A percentile compares a stretch with the other conserved stretches of the same genome.
Conservation (phyloP, 495 filamentous ascomycete genomes). For the Articulospora tetracladia region DNA sequence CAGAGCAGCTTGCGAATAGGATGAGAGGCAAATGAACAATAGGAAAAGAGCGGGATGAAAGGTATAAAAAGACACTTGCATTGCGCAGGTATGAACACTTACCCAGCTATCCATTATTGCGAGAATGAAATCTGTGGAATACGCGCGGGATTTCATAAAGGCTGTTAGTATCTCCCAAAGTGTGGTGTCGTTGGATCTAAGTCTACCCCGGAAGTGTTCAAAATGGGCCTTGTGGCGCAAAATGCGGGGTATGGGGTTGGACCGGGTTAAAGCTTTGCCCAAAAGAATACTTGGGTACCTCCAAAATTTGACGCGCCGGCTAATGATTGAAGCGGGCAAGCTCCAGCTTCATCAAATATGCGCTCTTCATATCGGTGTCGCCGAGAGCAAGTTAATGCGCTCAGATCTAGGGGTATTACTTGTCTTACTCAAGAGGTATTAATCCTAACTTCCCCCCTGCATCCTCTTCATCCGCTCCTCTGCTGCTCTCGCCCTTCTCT, state of each 20-base stretch:
- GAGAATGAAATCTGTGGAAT: no score
- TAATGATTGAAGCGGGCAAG: neutral
- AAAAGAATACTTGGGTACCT: neutral
- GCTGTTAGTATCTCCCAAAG: no score
- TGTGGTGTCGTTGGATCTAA: no score
- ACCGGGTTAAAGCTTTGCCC: neutral
- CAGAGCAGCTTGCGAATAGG: neutral
- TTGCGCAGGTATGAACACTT: neutral
- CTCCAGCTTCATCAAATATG: neutral
- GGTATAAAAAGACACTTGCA: neutral
- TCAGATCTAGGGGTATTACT: neutral
- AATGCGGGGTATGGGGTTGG: neutral
- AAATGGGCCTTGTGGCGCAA: neutral
- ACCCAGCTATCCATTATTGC: neutral
- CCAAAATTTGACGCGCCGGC: neutral
- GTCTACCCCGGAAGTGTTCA: no score
- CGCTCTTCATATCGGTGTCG: neutral
- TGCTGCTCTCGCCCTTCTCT: conserved; percentile 76
- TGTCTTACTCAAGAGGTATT: neutral
- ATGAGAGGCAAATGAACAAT: neutral
- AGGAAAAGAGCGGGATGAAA: no score
- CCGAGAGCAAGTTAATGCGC: neutral
- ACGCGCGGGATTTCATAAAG: no score
- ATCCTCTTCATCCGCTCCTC: conserved; percentile 72
- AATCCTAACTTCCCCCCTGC: conserved; percentile 4